phyloP scores from a whole-genome alignment of 2,329 filamentous ascomycete genomes.

The Arthrinium puccinioides region DNA sequence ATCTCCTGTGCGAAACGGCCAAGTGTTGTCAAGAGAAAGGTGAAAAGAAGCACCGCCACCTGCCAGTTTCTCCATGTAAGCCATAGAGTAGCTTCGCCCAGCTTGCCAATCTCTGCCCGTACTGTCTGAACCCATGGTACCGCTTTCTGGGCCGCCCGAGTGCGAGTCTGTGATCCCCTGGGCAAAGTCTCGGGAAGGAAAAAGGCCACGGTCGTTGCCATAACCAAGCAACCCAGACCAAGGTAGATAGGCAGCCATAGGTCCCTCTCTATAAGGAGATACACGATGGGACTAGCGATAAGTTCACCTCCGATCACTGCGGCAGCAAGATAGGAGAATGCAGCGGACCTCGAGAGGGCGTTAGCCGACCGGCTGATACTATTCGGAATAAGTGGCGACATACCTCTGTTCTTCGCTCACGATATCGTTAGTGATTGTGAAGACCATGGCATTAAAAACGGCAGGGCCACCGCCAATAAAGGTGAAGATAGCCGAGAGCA shows the following conservation, averaged over 20 bases:
- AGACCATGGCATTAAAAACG: neutral
- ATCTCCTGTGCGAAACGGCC: neutral
- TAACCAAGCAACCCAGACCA: neutral
- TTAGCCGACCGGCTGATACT: neutral
- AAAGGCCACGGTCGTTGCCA: neutral
- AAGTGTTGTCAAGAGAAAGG: neutral
- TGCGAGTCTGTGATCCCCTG: neutral
- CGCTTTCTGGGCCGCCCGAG: neutral
- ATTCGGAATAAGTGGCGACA: neutral
- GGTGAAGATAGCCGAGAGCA: neutral
- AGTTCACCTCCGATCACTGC: neutral
- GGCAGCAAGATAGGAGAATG: neutral
- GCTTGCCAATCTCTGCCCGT: neutral
- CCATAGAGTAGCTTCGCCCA: neutral
- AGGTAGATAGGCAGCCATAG: neutral
- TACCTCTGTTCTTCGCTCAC: neutral
- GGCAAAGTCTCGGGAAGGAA: neutral
- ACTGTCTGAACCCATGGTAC: neutral
- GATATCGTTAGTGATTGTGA: neutral
- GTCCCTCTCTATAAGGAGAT: neutral
- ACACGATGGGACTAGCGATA: neutral
- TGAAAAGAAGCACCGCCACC: neutral
- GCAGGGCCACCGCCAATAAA: neutral
- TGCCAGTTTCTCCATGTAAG: neutral
- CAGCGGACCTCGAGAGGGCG: neutral